A percentile compares a stretch with the other conserved stretches of the same genome.
phyloP scores from a whole-genome alignment of 495 filamentous ascomycete genomes.

The Xylona heveae region DNA sequence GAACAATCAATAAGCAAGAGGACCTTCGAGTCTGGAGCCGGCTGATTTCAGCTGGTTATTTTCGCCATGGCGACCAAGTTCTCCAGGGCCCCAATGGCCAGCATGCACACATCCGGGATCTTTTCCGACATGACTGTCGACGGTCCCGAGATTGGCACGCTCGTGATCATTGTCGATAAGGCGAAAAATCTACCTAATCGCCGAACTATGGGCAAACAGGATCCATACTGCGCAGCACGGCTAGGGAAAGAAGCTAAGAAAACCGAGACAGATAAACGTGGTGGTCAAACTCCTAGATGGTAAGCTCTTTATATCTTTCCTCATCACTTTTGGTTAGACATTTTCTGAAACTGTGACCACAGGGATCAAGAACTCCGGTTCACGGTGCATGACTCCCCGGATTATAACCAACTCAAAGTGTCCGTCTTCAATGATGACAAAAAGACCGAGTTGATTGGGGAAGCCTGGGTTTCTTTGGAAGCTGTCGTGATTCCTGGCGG shows the following conservation, averaged over 20 bases:
- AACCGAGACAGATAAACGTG: conserved; percentile 81
- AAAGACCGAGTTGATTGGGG: conserved; percentile 48
- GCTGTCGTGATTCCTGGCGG: conserved; percentile 68
- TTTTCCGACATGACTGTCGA: conserved; percentile 91
- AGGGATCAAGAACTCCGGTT: conserved; percentile 98
- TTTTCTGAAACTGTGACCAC: too few species aligned
- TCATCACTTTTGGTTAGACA: too few species aligned
- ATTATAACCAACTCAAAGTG: conserved; percentile 85
- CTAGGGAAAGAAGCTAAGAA: conserved; percentile 96
- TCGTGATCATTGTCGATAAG: conserved; percentile 71
- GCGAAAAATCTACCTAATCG: conserved; percentile 86
- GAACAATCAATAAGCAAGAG: too few species aligned
- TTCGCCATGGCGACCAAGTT: conserved; percentile 1
- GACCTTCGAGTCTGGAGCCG: too few species aligned
- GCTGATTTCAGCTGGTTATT: too few species aligned
- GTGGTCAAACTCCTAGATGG: conserved; percentile 93
- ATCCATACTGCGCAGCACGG: conserved; percentile 86
- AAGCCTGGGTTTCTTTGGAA: conserved; percentile 68
- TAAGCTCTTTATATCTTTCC: conserved; percentile 21
- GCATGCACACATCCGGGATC: conserved; percentile 69
- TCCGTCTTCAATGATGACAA: conserved; percentile 69
- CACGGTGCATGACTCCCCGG: conserved; percentile 83
- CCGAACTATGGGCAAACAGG: conserved; percentile 94
- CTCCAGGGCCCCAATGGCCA: background rate
- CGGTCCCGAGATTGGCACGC: conserved; percentile 80